Base-by-base conservation (phyloP, 106 monocot genomes). In the Vanilla planifolia region DNA sequence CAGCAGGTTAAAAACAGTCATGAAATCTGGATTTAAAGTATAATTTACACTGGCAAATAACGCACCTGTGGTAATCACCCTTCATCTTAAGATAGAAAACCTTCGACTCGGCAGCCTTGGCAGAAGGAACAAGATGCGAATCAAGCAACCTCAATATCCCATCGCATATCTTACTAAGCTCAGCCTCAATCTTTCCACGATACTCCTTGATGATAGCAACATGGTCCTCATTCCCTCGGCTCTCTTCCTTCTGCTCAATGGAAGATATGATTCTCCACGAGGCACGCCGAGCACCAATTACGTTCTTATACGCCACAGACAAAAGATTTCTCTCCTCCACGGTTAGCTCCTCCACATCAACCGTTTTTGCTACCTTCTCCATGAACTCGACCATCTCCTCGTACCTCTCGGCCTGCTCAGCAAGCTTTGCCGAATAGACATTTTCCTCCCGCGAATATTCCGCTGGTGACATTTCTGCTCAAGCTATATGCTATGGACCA, bases 351-450 rank as follows among this genome's bases (percentile, higher is more conserved):
- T 77, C 76, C 0, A 61, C 65, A 36, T 77, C 71, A 26, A 71
- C 76, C 1, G 76, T 71, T 60, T 77, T 77, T 42, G 65, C 76
- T n/a, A 77, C 76, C 55, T 77, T 77, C 65, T 77, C 76, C 76
- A 77, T 77, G 69, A 71, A 77, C 15, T 77, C 76, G 0, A 77
- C 76, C 76, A 77, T 77, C 59, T 77, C 76, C 64, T 77, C 76
- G 1, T 76, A 76, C 61, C 76, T 47, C 43, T 77, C 76, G 14
- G 76, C 76, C 51, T 77, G 76, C 60, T 77, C 76, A 1, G 71
- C 69, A 23, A 77, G 71, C 43, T 77, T 77, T 50, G 76, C 76
- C 76, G 71, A 60, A 71, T 77, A 77, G 20, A 77, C 76, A 71
- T 77, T 77, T 48, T 77, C 76, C 32, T 77, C 76, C 21, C 76